Base-by-base conservation (phyloP, 345 rosid genomes). In the Gossypium mustelinum region DNA sequence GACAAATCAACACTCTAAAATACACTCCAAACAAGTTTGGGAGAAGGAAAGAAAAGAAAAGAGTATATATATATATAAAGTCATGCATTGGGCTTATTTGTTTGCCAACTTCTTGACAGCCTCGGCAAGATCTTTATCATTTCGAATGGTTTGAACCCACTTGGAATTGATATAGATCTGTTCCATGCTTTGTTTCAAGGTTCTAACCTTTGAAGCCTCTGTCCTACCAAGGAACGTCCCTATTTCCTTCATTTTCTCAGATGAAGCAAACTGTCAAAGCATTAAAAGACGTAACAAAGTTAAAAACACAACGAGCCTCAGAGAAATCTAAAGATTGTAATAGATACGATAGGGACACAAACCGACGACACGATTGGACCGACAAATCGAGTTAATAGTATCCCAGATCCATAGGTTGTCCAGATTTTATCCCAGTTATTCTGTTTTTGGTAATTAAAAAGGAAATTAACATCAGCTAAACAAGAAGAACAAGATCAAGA, bases 151-250 rank as follows among this genome's bases (percentile, higher is more conserved):
- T 1, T 45, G 34, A 44, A 45, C 70, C 27, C 97, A 91, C 52
- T 78, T 87, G 17, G 97, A 90, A 25, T 90, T 95, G 59, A 93
- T 90, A 72, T 73, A 68, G 20, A 90, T 91, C 65, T 82, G 80
- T 57, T 95, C 98, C 39, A 91, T 74, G 87, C 98, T 90, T 87
- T 95, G 99, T 89, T 89, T 95, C 91, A 93, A 81, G 54, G 98
- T 95, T 83, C 99, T 89, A 10, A 86, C 84, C 47, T 89, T 83
- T 1, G 93, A 79, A 34, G 94, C 86, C 79, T 73, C 84, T 0
- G 84, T 17, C 6, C 94, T 85, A 54, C 88, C 84, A 79, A 90
- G 93, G 90, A 83, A 91, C 80, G 85, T 88, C 80, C 86, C 93
- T 45, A 88, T 82, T 85, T 93, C 98, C 81, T 78, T 79, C 10